Evolutionary conservation across 805 yeast genomes (phyloP).

Genomic region (Metschnikowia corniflorae): DNA sequence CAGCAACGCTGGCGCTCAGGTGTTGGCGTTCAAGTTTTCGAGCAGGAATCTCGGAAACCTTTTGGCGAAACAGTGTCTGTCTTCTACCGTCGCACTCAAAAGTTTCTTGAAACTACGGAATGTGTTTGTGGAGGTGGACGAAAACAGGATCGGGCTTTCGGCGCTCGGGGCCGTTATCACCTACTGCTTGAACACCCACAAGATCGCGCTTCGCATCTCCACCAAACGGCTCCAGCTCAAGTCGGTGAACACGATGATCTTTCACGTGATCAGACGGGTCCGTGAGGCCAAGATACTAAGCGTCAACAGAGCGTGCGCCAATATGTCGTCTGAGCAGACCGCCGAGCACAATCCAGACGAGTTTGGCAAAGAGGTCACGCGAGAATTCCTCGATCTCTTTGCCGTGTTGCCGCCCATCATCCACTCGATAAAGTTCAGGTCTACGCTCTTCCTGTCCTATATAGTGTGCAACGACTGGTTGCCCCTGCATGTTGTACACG

Average conservation of each 20-base stretch:
- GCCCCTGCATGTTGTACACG: conserved; percentile 29
- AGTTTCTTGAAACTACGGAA: conserved; percentile 30
- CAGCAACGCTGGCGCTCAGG: conserved; percentile 21
- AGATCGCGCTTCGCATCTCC: conserved; percentile 21
- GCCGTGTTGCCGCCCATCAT: conserved; percentile 29
- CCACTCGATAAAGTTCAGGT: conserved; percentile 24
- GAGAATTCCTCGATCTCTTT: conserved; percentile 25
- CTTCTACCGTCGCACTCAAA: conserved; percentile 14
- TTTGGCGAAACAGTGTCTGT: conserved; percentile 3
- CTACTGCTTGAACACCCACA: conserved; percentile 24
- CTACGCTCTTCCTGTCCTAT: conserved; percentile 28
- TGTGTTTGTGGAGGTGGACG: conserved; percentile 28
- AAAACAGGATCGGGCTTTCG: conserved; percentile 26
- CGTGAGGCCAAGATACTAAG: conserved; percentile 27
- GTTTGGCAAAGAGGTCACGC: neutral
- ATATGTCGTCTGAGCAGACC: neutral
- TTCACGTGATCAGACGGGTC: conserved; percentile 31
- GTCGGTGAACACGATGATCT: conserved; percentile 37
- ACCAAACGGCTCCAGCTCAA: conserved; percentile 27
- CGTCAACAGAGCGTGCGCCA: conserved; percentile 26
- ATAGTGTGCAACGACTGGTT: conserved; percentile 40
- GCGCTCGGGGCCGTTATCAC: conserved; percentile 26
- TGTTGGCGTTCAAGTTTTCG: conserved; percentile 26
- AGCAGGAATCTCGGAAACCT: conserved; percentile 21
- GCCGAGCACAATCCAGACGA: no score